These are phyloP conservation scores for Fusarium redolens DNA, from an alignment of 2,329 filamentous ascomycete species.

Conservation along the genomic window DNA sequence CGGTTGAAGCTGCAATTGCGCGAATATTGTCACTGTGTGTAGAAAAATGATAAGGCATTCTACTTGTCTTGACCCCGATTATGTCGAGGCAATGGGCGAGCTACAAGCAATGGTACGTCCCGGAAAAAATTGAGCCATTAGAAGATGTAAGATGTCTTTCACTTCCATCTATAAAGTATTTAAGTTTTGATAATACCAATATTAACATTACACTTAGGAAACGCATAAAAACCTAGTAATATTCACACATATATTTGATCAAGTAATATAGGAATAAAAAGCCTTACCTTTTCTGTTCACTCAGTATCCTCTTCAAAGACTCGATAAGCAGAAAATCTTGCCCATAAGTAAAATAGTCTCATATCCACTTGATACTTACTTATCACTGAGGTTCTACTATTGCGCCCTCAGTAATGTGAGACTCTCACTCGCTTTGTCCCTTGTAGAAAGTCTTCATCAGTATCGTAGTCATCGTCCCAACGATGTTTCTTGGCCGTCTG, in stretches of 20 bases:
- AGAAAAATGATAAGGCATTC: too few relatives aligned
- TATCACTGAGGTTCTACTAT: background rate
- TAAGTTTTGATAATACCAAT: background rate
- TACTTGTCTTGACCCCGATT: too few relatives aligned
- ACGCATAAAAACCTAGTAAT: fast-evolving
- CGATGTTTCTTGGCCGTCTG: background rate
- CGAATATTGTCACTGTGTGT: too few relatives aligned
- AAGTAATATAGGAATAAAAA: background rate
- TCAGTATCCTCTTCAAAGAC: background rate
- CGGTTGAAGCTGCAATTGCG: background rate
- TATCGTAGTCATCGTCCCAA: background rate
- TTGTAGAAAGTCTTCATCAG: fast-evolving
- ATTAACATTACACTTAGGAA: background rate
- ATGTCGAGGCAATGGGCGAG: too few relatives aligned
- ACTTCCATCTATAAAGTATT: background rate
- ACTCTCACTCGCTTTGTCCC: background rate
- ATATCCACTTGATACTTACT: background rate
- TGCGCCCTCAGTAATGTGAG: too few relatives aligned
- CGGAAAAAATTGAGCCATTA: too few relatives aligned
- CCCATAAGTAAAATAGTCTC: too few relatives aligned
- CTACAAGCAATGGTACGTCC: too few relatives aligned
- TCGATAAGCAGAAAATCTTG: too few relatives aligned
- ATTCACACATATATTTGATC: fast-evolving
- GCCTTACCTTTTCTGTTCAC: fast-evolving
- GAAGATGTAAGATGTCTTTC: background rate